These are phyloP conservation scores for Aspergillus phoenicis DNA, from an alignment of 2,329 filamentous ascomycete species.

Conservation along the genomic window DNA sequence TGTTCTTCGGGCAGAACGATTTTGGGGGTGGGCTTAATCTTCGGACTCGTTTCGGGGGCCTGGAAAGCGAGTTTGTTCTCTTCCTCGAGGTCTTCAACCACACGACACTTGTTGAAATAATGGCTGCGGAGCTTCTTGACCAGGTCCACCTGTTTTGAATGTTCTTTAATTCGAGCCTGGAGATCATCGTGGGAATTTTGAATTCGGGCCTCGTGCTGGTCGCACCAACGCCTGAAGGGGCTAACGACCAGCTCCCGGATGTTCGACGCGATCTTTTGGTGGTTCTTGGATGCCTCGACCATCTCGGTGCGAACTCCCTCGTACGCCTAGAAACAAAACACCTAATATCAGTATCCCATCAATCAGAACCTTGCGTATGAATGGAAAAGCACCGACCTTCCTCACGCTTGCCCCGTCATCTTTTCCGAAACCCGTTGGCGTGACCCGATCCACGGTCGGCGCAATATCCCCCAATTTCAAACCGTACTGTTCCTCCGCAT, in stretches of 20 bases:
- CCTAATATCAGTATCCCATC: neutral
- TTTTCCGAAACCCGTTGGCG: constrained; percentile 73
- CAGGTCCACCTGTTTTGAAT: constrained; percentile 85
- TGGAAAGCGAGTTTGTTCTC: constrained; percentile 98
- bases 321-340: constrained; percentile 68
- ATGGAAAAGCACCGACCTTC: constrained; percentile 64
- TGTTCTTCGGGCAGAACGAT: constrained; percentile 83
- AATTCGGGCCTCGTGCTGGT: constrained; percentile 86
- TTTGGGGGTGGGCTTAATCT: constrained; percentile 61
- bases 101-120: constrained; percentile 98
- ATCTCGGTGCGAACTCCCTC: constrained; percentile 91
- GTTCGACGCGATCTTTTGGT: constrained; percentile 93
- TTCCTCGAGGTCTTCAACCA: constrained; percentile 95
- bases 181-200: constrained; percentile 95
- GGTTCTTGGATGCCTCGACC: constrained; percentile 84
- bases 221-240: constrained; percentile 94
- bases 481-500: constrained; percentile 90
- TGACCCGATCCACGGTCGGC: constrained; percentile 76
- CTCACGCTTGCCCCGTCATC: constrained; percentile 95
- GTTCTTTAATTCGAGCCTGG: constrained; percentile 84
- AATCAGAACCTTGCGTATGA: neutral
- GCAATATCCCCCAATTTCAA: constrained; percentile 79
- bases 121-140: constrained; percentile 92
- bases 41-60: constrained; percentile 72
- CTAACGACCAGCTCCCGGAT: constrained; percentile 94